A percentile compares a stretch with the other conserved stretches of the same genome.
Evolutionary conservation across 176 grass and related monocot genomes (phyloP).

Genomic region (Canna indica): DNA sequence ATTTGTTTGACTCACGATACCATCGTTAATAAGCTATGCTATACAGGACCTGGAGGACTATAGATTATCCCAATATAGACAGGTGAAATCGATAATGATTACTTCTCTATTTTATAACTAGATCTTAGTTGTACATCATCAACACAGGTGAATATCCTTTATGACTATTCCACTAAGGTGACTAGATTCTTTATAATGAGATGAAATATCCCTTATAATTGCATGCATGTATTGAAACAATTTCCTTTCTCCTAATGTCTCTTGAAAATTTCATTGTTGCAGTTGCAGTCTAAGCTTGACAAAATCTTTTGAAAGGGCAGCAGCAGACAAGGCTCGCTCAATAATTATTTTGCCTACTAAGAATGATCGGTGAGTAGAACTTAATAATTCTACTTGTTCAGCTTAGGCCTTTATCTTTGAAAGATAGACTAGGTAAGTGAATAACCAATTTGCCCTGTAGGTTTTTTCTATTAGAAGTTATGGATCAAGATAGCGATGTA

Average conservation of each 20-base stretch:
- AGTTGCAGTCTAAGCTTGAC: conserved; percentile 88
- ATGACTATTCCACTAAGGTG: neutral
- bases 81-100: neutral
- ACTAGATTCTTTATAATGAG: neutral
- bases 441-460: neutral
- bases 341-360: conserved; percentile 75
- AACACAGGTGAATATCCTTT: neutral
- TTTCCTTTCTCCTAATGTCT: neutral
- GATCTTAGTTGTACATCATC: neutral
- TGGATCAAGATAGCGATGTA: too few relatives aligned
- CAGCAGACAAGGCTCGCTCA: conserved; percentile 83
- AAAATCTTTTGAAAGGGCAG: conserved; percentile 94
- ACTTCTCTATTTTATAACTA: neutral
- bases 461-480: neutral
- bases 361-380: conserved; percentile 49
- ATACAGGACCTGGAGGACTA: neutral
- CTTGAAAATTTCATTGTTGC: conserved; percentile 25
- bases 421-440: neutral
- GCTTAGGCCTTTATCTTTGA: neutral
- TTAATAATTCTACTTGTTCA: conserved; percentile 2
- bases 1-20: neutral
- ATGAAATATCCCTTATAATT: neutral
- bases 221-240: neutral
- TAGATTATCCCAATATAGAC: neutral
- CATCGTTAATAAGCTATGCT: neutral